A percentile compares a stretch with the other conserved stretches of the same genome.
Conservation (phyloP, 371 early-diverging fungal genomes). For the Syncephalastrum sp. region DNA sequence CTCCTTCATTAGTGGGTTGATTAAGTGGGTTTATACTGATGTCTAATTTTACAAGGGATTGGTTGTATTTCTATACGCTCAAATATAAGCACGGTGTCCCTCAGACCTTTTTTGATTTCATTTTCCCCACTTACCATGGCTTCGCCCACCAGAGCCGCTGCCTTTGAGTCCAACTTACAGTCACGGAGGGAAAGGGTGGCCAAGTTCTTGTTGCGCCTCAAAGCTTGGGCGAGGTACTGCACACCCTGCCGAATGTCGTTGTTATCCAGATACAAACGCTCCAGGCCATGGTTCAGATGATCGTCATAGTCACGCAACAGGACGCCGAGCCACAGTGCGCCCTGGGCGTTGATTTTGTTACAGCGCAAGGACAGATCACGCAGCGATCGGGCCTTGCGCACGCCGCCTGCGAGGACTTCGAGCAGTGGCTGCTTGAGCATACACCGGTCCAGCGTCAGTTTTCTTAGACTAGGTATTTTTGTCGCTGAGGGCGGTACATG, state of each 20-base stretch:
- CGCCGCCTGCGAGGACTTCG: conserved; percentile 52
- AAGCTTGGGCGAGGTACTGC: conserved; percentile 62
- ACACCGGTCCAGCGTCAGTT: conserved; percentile 60
- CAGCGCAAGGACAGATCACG: conserved; percentile 45
- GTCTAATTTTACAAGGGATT: conserved; percentile 37
- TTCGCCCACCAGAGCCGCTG: conserved; percentile 55
- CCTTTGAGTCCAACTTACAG: conserved; percentile 58
- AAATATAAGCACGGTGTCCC: not conserved
- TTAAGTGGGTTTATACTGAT: conserved; percentile 43
- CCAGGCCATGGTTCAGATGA: conserved; percentile 35
- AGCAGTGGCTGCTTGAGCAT: conserved; percentile 47
- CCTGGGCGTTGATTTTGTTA: conserved; percentile 50
- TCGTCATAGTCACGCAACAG: conserved; percentile 65
- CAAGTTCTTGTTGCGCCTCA: conserved; percentile 58
- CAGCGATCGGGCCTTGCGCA: conserved; percentile 49
- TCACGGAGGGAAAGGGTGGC: conserved; percentile 46
- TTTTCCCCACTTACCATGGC: conserved; percentile 49
- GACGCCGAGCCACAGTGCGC: conserved; percentile 62
- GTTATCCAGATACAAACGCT: conserved; percentile 43
- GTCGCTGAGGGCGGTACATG: conserved; percentile 2
- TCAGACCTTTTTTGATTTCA: not conserved
- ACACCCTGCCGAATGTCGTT: conserved; percentile 63
- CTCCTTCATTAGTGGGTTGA: conserved; percentile 43
- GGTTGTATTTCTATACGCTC: conserved; percentile 47
- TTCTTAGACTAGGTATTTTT: conserved; percentile 41